A percentile compares a stretch with the other conserved stretches of the same genome.
phyloP scores from a whole-genome alignment of 2,329 filamentous ascomycete genomes.

The Xylogone sp. region DNA sequence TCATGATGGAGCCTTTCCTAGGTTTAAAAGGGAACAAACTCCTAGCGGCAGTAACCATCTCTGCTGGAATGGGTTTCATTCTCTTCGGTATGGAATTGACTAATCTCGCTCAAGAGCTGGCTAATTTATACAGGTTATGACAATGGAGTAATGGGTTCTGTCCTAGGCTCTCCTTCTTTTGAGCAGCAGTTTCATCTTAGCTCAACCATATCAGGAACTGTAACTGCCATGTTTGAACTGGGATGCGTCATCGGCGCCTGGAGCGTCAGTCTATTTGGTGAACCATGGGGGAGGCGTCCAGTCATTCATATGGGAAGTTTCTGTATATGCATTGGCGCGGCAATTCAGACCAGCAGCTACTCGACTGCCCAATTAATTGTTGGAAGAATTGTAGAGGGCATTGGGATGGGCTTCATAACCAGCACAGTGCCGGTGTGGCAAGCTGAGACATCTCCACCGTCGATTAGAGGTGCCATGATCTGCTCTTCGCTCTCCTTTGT shows the following conservation, averaged over 20 bases:
- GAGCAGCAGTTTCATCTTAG: neutral
- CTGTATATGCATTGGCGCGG: conserved; percentile 36
- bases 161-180: neutral
- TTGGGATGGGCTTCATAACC: conserved; percentile 28
- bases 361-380: conserved; percentile 35
- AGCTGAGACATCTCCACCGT: conserved; percentile 30
- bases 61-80: neutral
- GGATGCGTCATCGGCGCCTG: neutral
- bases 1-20: conserved; percentile 5
- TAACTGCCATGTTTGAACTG: neutral
- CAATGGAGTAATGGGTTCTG: neutral
- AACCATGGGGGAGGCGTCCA: neutral
- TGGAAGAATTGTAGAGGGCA: conserved; percentile 33
- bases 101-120: neutral
- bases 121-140: neutral
- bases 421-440: conserved; percentile 65
- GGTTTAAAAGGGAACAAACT: conserved; percentile 4
- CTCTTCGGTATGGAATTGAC: neutral
- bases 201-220: neutral
- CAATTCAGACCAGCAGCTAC: conserved; percentile 35
- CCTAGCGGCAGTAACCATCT: conserved; percentile 4
- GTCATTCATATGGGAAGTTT: conserved; percentile 12
- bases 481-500: neutral
- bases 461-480: conserved; percentile 53
- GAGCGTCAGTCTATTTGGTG: neutral